Evolutionary conservation across 2,329 filamentous ascomycete species (phyloP).

Genomic region (Dothideomycetidae sp.): DNA sequence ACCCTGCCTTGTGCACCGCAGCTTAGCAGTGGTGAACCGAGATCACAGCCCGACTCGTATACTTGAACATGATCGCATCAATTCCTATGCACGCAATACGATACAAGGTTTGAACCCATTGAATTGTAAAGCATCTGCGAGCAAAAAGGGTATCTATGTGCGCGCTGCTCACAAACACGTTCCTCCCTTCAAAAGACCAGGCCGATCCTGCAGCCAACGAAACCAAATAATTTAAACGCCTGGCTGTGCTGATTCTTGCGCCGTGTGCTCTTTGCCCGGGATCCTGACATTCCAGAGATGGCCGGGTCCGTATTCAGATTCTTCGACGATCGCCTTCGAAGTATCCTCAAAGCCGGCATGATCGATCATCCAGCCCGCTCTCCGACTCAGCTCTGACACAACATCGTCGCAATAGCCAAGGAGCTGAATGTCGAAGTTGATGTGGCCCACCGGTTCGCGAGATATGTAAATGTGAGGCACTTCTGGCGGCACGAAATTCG

Average conservation of each 20-base stretch:
- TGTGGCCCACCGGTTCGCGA: constrained; percentile 58
- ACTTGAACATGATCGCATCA: no score
- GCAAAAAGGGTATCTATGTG: not conserved
- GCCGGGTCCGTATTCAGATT: constrained; percentile 1
- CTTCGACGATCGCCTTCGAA: constrained; percentile 8
- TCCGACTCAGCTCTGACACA: constrained; percentile 69
- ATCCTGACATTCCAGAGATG: constrained; percentile 6
- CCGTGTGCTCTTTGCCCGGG: constrained; percentile 6
- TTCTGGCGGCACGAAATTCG: constrained; percentile 19
- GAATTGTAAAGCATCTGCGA: no score
- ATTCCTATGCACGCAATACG: no score
- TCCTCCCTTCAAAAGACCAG: constrained; percentile 9
- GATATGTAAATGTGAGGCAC: constrained; percentile 25
- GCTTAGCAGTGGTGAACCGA: no score
- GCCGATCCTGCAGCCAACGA: constrained; percentile 1
- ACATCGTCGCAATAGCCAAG: constrained; percentile 91
- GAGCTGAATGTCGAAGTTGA: constrained; percentile 92
- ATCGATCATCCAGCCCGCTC: constrained; percentile 60
- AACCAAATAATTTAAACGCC: constrained; percentile 3
- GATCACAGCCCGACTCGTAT: no score
- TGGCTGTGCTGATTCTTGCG: constrained; percentile 4
- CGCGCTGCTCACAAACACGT: not conserved
- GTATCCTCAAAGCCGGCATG: constrained; percentile 9
- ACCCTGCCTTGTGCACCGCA: no score
- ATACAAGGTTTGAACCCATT: no score